Evolutionary conservation across 2,329 filamentous ascomycete genomes (phyloP).

Genomic region (Xylariaceae sp.): DNA sequence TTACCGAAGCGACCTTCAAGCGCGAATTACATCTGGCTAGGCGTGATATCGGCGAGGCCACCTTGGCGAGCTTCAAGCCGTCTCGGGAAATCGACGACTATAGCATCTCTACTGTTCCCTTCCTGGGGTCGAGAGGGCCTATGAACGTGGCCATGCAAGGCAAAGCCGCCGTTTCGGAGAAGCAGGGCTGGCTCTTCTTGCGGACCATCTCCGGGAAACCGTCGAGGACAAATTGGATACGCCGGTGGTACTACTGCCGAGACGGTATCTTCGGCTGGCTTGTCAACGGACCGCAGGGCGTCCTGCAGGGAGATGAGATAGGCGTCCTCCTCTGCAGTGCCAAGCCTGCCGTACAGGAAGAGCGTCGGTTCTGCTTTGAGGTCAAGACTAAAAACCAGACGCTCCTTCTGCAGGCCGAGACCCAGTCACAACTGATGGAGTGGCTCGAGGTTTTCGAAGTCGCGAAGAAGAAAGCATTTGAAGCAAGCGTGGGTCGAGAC

Average conservation of each 20-base stretch:
- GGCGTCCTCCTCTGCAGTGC: constrained; percentile 91
- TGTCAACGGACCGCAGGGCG: constrained; percentile 73
- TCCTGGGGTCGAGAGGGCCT: constrained; percentile 64
- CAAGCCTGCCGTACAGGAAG: constrained; percentile 83
- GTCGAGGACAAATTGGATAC: constrained; percentile 79
- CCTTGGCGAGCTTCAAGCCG: constrained; percentile 64
- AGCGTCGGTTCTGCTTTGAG: constrained; percentile 94
- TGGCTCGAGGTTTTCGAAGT: constrained; percentile 93
- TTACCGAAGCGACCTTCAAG: constrained; percentile 75
- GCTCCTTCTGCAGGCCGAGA: constrained; percentile 85
- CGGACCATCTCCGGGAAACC: constrained; percentile 80
- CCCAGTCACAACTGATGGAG: constrained; percentile 82
- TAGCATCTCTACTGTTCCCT: constrained; percentile 80
- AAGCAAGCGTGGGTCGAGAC: constrained; percentile 55
- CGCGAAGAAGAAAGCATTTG: constrained; percentile 85
- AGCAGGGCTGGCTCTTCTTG: constrained; percentile 91
- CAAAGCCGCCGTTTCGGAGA: constrained; percentile 56
- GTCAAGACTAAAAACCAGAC: constrained; percentile 95
- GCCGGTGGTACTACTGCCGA: constrained; percentile 92
- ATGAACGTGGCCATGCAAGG: constrained; percentile 52
- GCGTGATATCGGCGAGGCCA: constrained; percentile 72
- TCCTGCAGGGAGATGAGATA: constrained; percentile 93
- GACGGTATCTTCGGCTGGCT: constrained; percentile 96
- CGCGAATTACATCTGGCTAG: constrained; percentile 72
- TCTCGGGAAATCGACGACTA: constrained; percentile 93